Evolutionary conservation across 129 eudicot genomes (phyloP).

Genomic region (Cynara cardunculus): DNA sequence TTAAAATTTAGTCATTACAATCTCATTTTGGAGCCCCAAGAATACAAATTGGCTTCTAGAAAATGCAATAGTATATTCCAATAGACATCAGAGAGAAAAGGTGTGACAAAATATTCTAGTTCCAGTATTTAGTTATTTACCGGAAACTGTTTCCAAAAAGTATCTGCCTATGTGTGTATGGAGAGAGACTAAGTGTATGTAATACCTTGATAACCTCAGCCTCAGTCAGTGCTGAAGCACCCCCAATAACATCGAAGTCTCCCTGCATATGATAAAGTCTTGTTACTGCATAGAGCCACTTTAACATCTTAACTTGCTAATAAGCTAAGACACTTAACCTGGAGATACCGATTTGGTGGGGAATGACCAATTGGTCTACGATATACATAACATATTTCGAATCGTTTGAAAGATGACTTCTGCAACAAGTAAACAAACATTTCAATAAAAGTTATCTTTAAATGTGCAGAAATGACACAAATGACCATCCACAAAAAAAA

Average conservation of each 20-base stretch:
- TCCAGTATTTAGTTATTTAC: neutral
- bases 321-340: conserved; percentile 40
- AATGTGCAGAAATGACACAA: neutral
- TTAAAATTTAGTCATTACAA: no score
- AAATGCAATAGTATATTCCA: neutral
- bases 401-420: conserved; percentile 87
- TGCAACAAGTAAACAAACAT: conserved; percentile 35
- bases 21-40: neutral
- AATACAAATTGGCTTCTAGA: no score
- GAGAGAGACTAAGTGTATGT: neutral
- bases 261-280: conserved; percentile 42
- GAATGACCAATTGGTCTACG: conserved; percentile 95
- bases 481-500: neutral
- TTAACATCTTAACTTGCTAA: conserved; percentile 1
- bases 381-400: conserved; percentile 74
- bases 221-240: conserved; percentile 77
- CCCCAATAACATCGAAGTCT: conserved; percentile 94
- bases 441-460: neutral
- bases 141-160: neutral
- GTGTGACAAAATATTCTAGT: neutral
- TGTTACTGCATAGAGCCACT: conserved; percentile 5
- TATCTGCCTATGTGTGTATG: neutral
- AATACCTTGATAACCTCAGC: conserved; percentile 85
- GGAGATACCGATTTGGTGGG: conserved; percentile 87
- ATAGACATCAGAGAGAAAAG: neutral